phyloP scores from a whole-genome alignment of 2,329 filamentous ascomycete species.

The Geosmithia putterillii region DNA sequence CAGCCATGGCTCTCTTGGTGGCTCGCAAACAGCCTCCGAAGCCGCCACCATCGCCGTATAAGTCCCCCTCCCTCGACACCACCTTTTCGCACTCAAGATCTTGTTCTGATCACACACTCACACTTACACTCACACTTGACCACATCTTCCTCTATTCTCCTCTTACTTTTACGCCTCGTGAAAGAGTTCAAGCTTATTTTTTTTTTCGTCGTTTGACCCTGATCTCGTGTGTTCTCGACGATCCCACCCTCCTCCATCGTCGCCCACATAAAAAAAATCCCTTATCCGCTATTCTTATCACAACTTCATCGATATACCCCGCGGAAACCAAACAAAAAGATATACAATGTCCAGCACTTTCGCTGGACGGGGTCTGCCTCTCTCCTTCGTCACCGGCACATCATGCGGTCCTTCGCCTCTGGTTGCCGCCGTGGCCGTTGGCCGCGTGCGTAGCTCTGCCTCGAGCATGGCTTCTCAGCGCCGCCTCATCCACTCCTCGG shows the following conservation, averaged over 20 bases:
- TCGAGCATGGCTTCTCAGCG: constrained; percentile 6
- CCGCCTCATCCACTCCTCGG: constrained; percentile 22
- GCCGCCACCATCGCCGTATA: background rate
- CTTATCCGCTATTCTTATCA: background rate
- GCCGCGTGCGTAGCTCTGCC: background rate
- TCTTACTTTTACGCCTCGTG: too few species aligned
- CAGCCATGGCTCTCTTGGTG: background rate
- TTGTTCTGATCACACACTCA: too few species aligned
- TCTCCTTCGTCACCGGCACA: background rate
- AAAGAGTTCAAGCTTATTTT: too few species aligned
- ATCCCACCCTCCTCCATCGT: background rate
- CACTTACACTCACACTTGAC: background rate
- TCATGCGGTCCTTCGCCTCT: background rate
- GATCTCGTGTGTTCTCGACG: background rate
- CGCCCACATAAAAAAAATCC: background rate
- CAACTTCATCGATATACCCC: background rate
- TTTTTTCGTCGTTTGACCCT: too few species aligned
- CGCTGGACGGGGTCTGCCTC: background rate
- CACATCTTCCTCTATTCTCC: too few species aligned
- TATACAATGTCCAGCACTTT: background rate
- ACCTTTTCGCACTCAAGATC: background rate
- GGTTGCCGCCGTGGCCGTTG: background rate
- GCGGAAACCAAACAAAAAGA: background rate
- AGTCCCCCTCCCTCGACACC: background rate
- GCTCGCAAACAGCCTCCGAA: background rate